Evolutionary conservation across 495 filamentous ascomycete species (phyloP).

Genomic region (Penicillium simplicissimum): DNA sequence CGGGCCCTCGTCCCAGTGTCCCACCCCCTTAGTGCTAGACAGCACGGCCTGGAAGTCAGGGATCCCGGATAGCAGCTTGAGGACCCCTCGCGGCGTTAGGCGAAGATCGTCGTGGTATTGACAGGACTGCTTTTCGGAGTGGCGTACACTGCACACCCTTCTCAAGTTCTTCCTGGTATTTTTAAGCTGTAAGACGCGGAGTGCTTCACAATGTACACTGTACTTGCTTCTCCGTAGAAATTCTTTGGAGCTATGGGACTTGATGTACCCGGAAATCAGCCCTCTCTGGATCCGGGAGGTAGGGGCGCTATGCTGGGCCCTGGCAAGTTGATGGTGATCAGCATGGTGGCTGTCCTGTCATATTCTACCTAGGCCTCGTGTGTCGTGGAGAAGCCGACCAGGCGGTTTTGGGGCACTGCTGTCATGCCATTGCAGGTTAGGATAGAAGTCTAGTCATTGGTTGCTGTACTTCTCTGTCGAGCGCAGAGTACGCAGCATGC

Average conservation of each 20-base stretch:
- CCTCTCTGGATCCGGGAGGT: neutral
- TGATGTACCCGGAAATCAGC: neutral
- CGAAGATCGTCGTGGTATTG: conserved; percentile 10
- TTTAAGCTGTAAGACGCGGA: neutral
- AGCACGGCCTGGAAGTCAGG: neutral
- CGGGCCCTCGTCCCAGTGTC: neutral
- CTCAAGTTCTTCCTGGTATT: neutral
- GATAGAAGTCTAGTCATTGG: too few species aligned
- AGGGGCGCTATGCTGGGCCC: neutral
- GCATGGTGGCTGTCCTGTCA: neutral
- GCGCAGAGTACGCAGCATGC: neutral
- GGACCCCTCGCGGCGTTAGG: conserved; percentile 5
- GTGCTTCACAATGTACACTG: neutral
- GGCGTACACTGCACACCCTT: neutral
- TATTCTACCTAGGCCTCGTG: neutral
- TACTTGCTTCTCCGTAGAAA: neutral
- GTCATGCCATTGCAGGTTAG: neutral
- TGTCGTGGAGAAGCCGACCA: neutral
- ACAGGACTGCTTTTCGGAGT: conserved; percentile 2
- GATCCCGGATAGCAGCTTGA: neutral
- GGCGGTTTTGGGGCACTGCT: neutral
- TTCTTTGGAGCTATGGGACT: neutral
- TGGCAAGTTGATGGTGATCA: neutral
- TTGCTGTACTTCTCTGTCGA: neutral
- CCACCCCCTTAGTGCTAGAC: neutral